Conservation (phyloP, 2,329 filamentous ascomycete species). For the Xylariaceae sp. region DNA sequence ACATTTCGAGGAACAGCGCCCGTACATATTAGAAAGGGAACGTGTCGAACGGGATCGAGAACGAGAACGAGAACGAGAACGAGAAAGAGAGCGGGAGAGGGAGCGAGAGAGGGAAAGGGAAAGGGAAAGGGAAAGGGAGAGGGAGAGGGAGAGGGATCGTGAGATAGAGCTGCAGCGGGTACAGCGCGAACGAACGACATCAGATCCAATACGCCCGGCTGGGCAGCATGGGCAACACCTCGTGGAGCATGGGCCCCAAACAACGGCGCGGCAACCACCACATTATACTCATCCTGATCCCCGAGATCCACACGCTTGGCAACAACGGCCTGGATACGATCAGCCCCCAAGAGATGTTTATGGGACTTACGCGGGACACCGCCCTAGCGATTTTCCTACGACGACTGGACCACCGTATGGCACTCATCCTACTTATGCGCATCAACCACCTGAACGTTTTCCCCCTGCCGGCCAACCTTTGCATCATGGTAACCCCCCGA, state of each 20-base stretch:
- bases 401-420: conserved; percentile 40
- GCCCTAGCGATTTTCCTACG: conserved; percentile 47
- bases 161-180: conserved; percentile 30
- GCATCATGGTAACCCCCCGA: conserved; percentile 33
- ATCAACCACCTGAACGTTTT: conserved; percentile 39
- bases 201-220: conserved; percentile 44
- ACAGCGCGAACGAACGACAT: conserved; percentile 45
- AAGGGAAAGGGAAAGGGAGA: conserved; percentile 40
- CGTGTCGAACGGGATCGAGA: conserved; percentile 46
- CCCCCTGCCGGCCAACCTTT: conserved; percentile 33
- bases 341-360: conserved; percentile 40
- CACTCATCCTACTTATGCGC: conserved; percentile 36
- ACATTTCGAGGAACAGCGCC: conserved; percentile 36
- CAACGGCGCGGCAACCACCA: conserved; percentile 33
- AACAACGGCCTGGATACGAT: conserved; percentile 40
- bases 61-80: conserved; percentile 34
- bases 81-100: conserved; percentile 33
- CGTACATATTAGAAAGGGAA: conserved; percentile 30
- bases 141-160: conserved; percentile 15
- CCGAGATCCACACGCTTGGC: conserved; percentile 32
- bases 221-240: conserved; percentile 44
- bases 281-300: conserved; percentile 39
- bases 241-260: conserved; percentile 44
- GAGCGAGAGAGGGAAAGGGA: conserved; percentile 36
- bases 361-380: conserved; percentile 41